These are phyloP conservation scores for Colletotrichum sublineola DNA, from an alignment of 2,329 filamentous ascomycete species.

Conservation along the genomic window DNA sequence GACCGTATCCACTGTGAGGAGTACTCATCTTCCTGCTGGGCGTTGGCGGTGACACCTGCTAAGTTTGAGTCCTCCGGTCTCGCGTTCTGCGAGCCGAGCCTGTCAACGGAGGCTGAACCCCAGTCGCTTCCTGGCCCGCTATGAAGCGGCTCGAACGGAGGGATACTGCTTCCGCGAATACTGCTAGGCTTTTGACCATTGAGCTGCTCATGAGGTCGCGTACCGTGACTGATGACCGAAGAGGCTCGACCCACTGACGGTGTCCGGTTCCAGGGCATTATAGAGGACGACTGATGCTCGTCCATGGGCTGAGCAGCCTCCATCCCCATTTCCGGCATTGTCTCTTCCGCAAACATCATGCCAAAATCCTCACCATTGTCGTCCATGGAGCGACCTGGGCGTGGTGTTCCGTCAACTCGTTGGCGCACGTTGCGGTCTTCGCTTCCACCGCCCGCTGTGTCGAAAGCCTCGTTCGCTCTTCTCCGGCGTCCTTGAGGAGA, in stretches of 20 bases:
- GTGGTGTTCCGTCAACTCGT: constrained; percentile 47
- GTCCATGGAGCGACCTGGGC: constrained; percentile 27
- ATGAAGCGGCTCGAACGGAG: constrained; percentile 62
- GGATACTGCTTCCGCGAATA: constrained; percentile 55
- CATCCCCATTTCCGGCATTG: constrained; percentile 75
- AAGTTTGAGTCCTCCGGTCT: constrained; percentile 48
- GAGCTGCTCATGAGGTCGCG: constrained; percentile 9
- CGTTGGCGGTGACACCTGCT: constrained; percentile 38
- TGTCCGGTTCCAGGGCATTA: constrained; percentile 66
- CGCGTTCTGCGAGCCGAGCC: constrained; percentile 49
- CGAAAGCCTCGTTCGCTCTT: constrained; percentile 59
- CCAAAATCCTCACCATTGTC: constrained; percentile 46
- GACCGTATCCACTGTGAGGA: constrained; percentile 51
- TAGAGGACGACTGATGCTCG: constrained; percentile 71
- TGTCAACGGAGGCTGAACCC: constrained; percentile 51
- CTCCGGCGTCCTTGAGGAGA: constrained; percentile 54
- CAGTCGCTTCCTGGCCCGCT: constrained; percentile 50
- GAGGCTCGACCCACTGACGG: constrained; percentile 38
- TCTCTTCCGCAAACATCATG: constrained; percentile 55
- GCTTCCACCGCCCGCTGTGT: constrained; percentile 49
- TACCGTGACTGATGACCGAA: constrained; percentile 23
- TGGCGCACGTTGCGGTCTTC: constrained; percentile 55
- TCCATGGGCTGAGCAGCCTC: constrained; percentile 75
- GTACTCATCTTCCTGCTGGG: constrained; percentile 41
- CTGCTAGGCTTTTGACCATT: constrained; percentile 51